These are phyloP conservation scores for Phytophthora crassamura DNA, from an alignment of 352 stramenopile genomes.

Conservation along the genomic window DNA sequence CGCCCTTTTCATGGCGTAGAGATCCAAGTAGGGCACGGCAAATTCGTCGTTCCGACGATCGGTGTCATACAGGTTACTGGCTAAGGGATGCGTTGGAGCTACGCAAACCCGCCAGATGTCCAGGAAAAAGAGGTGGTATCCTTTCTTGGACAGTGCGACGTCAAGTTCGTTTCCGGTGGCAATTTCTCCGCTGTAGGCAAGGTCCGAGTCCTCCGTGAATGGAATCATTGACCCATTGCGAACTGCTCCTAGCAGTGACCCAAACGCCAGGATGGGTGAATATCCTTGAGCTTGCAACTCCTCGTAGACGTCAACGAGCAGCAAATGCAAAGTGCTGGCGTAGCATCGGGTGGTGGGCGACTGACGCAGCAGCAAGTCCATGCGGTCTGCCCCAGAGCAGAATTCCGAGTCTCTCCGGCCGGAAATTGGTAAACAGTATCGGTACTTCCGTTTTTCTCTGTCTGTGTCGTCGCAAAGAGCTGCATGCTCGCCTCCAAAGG, in stretches of 20 bases:
- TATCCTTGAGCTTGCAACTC: slow-evolving; percentile 28
- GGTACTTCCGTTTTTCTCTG: background rate
- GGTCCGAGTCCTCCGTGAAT: slow-evolving; percentile 53
- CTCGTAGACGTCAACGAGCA: slow-evolving; percentile 53
- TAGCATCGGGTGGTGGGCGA: slow-evolving; percentile 37
- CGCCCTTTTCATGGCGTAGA: slow-evolving; percentile 23
- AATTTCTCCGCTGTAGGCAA: slow-evolving; percentile 33
- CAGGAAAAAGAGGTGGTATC: slow-evolving; percentile 49
- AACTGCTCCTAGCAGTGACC: slow-evolving; percentile 46
- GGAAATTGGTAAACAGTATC: slow-evolving; percentile 50
- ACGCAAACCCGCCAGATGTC: no score
- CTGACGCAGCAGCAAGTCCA: slow-evolving; percentile 37
- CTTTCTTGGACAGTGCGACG: slow-evolving; percentile 31
- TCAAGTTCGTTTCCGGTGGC: slow-evolving; percentile 4
- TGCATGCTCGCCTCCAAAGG: slow-evolving; percentile 16
- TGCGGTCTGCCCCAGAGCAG: slow-evolving; percentile 42
- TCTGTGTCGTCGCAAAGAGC: slow-evolving; percentile 4
- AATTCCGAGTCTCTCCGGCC: slow-evolving; percentile 41
- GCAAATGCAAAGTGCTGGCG: slow-evolving; percentile 48
- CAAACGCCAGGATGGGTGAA: slow-evolving; percentile 39
- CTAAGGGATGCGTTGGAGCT: slow-evolving; percentile 40
- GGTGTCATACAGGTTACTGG: slow-evolving; percentile 35
- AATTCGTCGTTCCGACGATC: slow-evolving; percentile 4
- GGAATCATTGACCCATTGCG: slow-evolving; percentile 47
- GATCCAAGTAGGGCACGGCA: slow-evolving; percentile 34